Conservation (phyloP, 2,329 filamentous ascomycete genomes). For the Xylariales sp. region DNA sequence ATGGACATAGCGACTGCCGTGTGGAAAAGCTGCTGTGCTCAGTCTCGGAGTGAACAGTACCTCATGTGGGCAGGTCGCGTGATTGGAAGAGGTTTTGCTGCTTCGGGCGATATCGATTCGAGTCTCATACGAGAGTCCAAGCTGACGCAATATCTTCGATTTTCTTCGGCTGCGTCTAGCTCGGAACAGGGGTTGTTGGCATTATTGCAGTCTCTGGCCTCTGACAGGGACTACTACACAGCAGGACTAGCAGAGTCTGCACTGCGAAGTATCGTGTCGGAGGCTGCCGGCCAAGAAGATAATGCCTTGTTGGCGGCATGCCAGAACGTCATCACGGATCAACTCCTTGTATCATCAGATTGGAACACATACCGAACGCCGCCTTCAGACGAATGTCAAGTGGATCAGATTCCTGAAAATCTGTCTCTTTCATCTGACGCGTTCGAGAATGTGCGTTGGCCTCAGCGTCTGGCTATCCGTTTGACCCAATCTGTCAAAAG, state of each 20-base stretch:
- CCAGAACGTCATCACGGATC: constrained; percentile 45
- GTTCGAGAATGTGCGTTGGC: constrained; percentile 52
- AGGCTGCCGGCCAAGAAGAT: constrained; percentile 43
- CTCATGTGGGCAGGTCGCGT: constrained; percentile 81
- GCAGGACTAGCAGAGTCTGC: constrained; percentile 59
- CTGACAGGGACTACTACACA: constrained; percentile 49
- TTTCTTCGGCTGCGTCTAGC: constrained; percentile 40
- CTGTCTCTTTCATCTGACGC: constrained; percentile 31
- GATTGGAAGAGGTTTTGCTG: constrained; percentile 76
- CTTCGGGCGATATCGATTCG: constrained; percentile 63
- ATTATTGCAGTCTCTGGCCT: constrained; percentile 57
- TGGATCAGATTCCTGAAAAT: constrained; percentile 20
- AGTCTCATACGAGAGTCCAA: constrained; percentile 58
- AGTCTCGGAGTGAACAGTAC: constrained; percentile 62
- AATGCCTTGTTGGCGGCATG: constrained; percentile 45
- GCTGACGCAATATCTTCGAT: constrained; percentile 44
- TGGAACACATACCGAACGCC: constrained; percentile 54
- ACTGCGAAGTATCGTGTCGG: constrained; percentile 51
- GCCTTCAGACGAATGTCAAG: constrained; percentile 43
- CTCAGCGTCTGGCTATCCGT: constrained; percentile 54
- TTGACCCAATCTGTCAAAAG: constrained; percentile 55
- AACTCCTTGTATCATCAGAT: constrained; percentile 48
- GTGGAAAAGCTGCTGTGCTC: constrained; percentile 70
- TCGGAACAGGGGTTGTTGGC: constrained; percentile 62
- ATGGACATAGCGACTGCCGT: constrained; percentile 59